phyloP scores from a whole-genome alignment of 2,329 filamentous ascomycete species.

The Pseudocercospora crystallina region DNA sequence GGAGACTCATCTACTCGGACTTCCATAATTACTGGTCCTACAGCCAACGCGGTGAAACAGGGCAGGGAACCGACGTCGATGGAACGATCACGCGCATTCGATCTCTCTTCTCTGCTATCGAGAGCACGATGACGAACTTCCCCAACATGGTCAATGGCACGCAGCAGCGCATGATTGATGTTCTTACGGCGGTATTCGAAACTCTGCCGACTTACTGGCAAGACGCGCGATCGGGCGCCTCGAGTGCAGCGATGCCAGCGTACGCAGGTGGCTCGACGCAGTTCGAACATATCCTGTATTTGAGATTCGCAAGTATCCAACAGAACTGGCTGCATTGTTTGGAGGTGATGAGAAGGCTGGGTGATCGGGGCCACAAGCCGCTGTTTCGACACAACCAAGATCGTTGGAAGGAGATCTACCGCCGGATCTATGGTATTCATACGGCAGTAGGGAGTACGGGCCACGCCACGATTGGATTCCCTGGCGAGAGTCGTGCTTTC shows the following conservation, averaged over 20 bases:
- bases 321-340: conserved; percentile 17
- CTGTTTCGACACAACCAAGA: conserved; percentile 2
- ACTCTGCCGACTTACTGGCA: not conserved
- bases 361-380: not conserved
- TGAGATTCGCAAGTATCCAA: conserved; percentile 16
- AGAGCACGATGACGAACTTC: conserved; percentile 8
- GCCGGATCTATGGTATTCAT: too few species aligned
- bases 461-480: not conserved
- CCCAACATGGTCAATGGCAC: conserved; percentile 3
- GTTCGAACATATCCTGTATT: conserved; percentile 19
- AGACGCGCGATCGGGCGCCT: not conserved
- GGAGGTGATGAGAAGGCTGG: conserved; percentile 10
- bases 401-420: not conserved
- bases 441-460: too few species aligned
- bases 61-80: conserved; percentile 10
- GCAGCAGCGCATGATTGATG: conserved; percentile 4
- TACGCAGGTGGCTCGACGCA: conserved; percentile 19
- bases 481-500: conserved; percentile 1
- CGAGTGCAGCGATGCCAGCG: not conserved
- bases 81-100: conserved; percentile 13
- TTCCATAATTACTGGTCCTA: conserved; percentile 1
- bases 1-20: conserved; percentile 2
- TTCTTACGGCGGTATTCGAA: conserved; percentile 7
- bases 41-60: not conserved
- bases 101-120: conserved; percentile 13